phyloP scores from a whole-genome alignment of 169 alveolate species.

The Plasmodium cynomolgi region DNA sequence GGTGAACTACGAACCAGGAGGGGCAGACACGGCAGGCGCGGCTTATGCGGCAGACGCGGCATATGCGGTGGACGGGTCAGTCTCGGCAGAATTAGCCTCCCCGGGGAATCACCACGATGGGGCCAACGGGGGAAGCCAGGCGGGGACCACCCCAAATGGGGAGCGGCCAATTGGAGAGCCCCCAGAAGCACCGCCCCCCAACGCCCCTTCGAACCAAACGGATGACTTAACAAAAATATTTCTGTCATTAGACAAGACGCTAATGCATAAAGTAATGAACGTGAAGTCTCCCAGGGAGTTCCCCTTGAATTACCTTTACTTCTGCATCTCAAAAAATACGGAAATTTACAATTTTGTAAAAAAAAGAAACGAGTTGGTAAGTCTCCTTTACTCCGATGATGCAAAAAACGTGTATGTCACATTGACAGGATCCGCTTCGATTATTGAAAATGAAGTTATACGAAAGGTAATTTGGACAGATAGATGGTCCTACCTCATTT shows the following conservation, averaged over 20 bases:
- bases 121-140: neutral
- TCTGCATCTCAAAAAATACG: slow-evolving; percentile 45
- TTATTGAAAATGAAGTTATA: slow-evolving; percentile 39
- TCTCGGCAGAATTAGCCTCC: neutral
- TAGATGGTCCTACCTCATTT: slow-evolving; percentile 52
- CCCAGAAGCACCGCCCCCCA: neutral
- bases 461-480: slow-evolving; percentile 30
- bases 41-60: neutral
- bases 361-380: slow-evolving; percentile 11
- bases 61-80: neutral
- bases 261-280: slow-evolving; percentile 32
- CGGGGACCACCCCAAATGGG: neutral
- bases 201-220: neutral
- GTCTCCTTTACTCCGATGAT: slow-evolving; percentile 34
- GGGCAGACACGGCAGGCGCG: neutral
- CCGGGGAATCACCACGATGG: neutral
- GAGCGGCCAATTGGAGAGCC: neutral
- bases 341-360: slow-evolving; percentile 49
- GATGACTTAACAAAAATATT: neutral
- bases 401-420: slow-evolving; percentile 59
- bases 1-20: slow-evolving; percentile 18
- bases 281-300: slow-evolving; percentile 17
- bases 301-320: slow-evolving; percentile 57
- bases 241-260: slow-evolving; percentile 3
- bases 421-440: slow-evolving; percentile 42